These are phyloP conservation scores for Coffea canephora DNA, from an alignment of 257 asterid genomes.

Conservation along the genomic window DNA sequence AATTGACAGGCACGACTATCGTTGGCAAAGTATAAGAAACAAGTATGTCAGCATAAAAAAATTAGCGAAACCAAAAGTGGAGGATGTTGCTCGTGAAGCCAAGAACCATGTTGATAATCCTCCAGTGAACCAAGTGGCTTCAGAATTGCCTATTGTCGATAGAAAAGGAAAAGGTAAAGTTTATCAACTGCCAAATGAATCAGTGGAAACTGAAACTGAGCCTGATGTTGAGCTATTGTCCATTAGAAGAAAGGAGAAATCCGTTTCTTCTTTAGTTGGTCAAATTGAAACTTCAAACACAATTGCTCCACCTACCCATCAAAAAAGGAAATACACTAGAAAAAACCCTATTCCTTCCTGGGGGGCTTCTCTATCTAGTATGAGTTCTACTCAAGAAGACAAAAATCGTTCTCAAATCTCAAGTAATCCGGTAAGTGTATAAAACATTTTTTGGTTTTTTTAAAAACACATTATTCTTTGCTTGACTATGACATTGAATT, in stretches of 20 bases:
- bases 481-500: background rate
- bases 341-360: slow-evolving; percentile 1
- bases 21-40: slow-evolving; percentile 12
- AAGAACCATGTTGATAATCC: background rate
- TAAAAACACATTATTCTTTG: background rate
- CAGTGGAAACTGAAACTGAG: background rate
- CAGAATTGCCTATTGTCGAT: background rate
- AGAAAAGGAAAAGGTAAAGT: background rate
- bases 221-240: background rate
- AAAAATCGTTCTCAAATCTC: background rate
- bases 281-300: background rate
- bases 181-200: background rate
- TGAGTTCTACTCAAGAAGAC: background rate
- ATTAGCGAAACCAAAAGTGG: background rate
- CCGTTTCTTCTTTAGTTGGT: slow-evolving; percentile 13
- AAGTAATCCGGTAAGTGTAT: background rate
- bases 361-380: background rate
- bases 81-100: background rate
- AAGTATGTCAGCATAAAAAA: background rate
- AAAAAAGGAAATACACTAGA: slow-evolving; percentile 8
- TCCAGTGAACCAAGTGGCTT: background rate
- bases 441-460: background rate
- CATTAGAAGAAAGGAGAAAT: slow-evolving; percentile 18
- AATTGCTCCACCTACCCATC: background rate
- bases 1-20: slow-evolving; percentile 21